These are phyloP conservation scores for Penicillium occitanis DNA, from an alignment of 2,329 filamentous ascomycete species.

Conservation along the genomic window DNA sequence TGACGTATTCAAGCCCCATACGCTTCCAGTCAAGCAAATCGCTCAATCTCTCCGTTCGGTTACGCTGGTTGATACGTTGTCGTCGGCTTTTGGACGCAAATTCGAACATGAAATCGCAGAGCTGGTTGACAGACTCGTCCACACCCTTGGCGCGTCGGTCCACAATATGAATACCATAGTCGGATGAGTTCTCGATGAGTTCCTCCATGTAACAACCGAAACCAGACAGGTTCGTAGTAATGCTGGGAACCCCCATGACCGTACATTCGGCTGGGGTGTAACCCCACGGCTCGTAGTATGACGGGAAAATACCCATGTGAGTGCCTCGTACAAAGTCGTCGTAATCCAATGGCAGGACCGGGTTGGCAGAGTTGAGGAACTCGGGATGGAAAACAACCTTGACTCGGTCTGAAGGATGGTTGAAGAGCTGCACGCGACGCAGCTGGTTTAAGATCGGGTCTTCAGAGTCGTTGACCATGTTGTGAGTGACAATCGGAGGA, in stretches of 20 bases:
- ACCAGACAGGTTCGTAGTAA: constrained; percentile 95
- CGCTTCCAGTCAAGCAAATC: constrained; percentile 98
- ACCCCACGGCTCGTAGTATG: constrained; percentile 99
- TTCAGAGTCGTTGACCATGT: constrained; percentile 92
- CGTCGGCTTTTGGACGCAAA: constrained; percentile 90
- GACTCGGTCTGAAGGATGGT: constrained; percentile 89
- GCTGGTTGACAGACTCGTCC: constrained; percentile 95
- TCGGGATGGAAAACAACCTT: constrained; percentile 98
- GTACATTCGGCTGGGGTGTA: constrained; percentile 98
- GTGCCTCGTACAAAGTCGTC: constrained; percentile 98
- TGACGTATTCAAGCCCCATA: constrained; percentile 99
- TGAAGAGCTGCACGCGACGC: constrained; percentile 93
- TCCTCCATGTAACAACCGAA: constrained; percentile 99
- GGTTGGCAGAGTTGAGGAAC: constrained; percentile 93
- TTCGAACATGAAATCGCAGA: constrained; percentile 88
- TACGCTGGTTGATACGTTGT: constrained; percentile 97
- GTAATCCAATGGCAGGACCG: constrained; percentile 92
- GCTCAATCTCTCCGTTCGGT: constrained; percentile 90
- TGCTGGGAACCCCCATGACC: constrained; percentile 97
- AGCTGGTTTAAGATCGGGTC: constrained; percentile 96
- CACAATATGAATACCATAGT: constrained; percentile 99
- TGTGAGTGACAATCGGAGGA: constrained; percentile 96
- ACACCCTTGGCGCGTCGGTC: constrained; percentile 93
- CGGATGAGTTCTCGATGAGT: constrained; percentile 93
- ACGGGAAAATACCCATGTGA: constrained; percentile 91